phyloP scores from a whole-genome alignment of 768 basidiomycete genomes.

The Boletus insuetus region DNA sequence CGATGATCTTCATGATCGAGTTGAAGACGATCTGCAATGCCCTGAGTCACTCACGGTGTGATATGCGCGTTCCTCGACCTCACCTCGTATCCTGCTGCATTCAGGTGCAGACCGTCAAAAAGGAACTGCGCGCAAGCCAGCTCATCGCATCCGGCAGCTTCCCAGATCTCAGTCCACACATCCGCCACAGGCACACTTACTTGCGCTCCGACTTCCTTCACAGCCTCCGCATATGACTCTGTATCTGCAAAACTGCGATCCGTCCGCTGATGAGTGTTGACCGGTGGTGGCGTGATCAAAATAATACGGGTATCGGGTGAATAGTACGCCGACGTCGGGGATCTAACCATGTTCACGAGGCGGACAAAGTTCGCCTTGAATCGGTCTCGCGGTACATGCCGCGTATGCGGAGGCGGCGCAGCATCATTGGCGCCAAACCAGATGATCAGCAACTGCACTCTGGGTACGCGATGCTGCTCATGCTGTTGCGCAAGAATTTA shows the following conservation, averaged over 20 bases:
- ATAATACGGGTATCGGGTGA: constrained; percentile 74
- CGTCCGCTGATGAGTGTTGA: constrained; percentile 59
- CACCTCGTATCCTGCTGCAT: constrained; percentile 69
- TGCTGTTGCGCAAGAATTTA: constrained; percentile 59
- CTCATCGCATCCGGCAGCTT: constrained; percentile 65
- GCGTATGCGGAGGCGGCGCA: constrained; percentile 56
- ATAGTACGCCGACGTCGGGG: constrained; percentile 59
- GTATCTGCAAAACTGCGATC: constrained; percentile 61
- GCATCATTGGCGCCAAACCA: constrained; percentile 95
- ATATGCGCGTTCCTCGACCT: constrained; percentile 21
- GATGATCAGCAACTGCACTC: constrained; percentile 70
- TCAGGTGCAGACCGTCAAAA: constrained; percentile 81
- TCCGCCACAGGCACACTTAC: constrained; percentile 65
- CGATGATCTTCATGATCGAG: constrained; percentile 55
- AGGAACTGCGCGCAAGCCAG: constrained; percentile 49
- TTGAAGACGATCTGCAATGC: constrained; percentile 62
- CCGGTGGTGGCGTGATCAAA: constrained; percentile 83
- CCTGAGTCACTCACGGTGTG: not conserved
- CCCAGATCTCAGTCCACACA: constrained; percentile 70
- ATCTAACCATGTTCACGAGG: constrained; percentile 62
- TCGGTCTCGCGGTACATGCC: constrained; percentile 70
- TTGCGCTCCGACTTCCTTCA: constrained; percentile 54
- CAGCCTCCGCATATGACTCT: constrained; percentile 67
- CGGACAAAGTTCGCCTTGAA: constrained; percentile 63
- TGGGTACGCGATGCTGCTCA: constrained; percentile 48